Percentiles rank a stretch among this genome's conserved stretches.
Evolutionary conservation across 768 basidiomycete genomes (phyloP).

Genomic region (Lentinula boryana): DNA sequence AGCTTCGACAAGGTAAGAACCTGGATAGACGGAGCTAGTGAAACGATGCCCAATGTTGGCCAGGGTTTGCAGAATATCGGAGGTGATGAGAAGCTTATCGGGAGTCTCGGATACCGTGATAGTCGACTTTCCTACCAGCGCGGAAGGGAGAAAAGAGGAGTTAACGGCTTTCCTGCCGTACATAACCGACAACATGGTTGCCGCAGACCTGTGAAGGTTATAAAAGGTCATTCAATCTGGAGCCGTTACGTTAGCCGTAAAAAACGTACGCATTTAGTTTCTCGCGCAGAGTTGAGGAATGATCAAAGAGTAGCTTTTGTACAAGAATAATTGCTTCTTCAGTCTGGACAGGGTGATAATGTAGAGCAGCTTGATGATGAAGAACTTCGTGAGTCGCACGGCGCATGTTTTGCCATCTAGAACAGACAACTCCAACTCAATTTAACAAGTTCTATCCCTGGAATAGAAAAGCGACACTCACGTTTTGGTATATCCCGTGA

Average conservation of each 20-base stretch:
- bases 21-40: constrained; percentile 22
- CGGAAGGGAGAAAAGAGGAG: constrained; percentile 8
- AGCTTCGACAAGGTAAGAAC: constrained; percentile 24
- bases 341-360: neutral
- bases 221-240: no score
- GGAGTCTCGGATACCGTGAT: neutral
- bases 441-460: no score
- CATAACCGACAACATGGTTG: neutral
- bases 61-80: constrained; percentile 5
- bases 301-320: neutral
- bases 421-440: neutral
- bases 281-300: neutral
- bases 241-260: neutral
- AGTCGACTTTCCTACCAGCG: neutral
- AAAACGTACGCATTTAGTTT: neutral
- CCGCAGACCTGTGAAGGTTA: neutral
- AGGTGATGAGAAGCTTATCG: neutral
- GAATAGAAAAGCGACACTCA: neutral
- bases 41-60: constrained; percentile 16
- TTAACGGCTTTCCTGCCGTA: constrained; percentile 14
- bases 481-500: neutral
- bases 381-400: constrained; percentile 1
- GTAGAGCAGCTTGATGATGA: neutral
- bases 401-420: neutral
- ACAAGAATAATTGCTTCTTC: neutral